A percentile compares a stretch with the other conserved stretches of the same genome.
phyloP scores from a whole-genome alignment of 176 grass and related monocot genomes.

The Triticum timopheevii region DNA sequence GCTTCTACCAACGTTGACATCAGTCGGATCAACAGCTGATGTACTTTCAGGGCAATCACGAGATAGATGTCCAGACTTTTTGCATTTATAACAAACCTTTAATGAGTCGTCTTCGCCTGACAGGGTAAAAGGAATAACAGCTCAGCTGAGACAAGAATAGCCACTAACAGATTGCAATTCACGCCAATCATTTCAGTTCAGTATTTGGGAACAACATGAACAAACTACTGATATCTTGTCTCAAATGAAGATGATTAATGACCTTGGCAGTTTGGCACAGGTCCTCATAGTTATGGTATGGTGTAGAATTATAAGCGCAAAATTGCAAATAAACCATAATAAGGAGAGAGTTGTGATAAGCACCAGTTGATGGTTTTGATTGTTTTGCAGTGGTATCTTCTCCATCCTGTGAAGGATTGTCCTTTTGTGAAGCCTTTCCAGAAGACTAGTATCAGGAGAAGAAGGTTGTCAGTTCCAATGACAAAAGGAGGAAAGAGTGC shows the following conservation, averaged over 20 bases:
- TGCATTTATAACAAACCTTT: slow-evolving; percentile 97
- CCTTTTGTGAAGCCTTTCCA: slow-evolving; percentile 78
- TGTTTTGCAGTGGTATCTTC: slow-evolving; percentile 34
- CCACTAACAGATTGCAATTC: neutral
- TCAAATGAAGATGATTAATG: slow-evolving; percentile 8
- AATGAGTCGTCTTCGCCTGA: slow-evolving; percentile 64
- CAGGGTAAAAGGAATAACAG: slow-evolving; percentile 7
- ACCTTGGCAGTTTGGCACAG: neutral
- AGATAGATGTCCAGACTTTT: slow-evolving; percentile 88
- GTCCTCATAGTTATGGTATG: neutral
- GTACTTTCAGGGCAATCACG: slow-evolving; percentile 82
- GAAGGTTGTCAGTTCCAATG: slow-evolving; percentile 16
- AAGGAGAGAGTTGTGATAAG: slow-evolving; percentile 19
- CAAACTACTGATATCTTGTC: neutral
- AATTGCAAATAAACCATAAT: neutral
- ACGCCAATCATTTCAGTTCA: neutral
- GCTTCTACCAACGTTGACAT: slow-evolving; percentile 29
- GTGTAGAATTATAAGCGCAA: neutral
- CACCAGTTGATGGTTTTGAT: slow-evolving; percentile 56
- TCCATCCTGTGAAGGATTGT: slow-evolving; percentile 57
- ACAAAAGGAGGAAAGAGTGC: slow-evolving; percentile 7
- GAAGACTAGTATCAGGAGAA: slow-evolving; percentile 58
- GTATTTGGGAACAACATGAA: neutral
- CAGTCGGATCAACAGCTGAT: slow-evolving; percentile 34
- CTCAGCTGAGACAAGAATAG: neutral